phyloP scores from a whole-genome alignment of 768 basidiomycete genomes.

The Pleurotus salmoneostramineus region DNA sequence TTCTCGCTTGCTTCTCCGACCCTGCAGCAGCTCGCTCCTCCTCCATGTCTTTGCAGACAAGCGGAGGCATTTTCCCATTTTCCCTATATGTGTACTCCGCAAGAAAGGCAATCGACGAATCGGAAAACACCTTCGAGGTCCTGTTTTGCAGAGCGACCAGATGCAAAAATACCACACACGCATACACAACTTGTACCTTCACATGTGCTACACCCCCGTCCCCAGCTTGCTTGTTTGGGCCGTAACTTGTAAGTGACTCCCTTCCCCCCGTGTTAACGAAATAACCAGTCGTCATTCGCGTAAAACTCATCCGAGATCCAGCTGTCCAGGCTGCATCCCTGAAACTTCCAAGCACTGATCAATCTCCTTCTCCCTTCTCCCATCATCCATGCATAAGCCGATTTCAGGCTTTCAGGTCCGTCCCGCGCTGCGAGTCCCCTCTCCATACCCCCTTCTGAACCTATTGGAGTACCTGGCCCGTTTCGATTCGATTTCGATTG shows the following conservation, averaged over 20 bases:
- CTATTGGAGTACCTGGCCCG: constrained; percentile 4
- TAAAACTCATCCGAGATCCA: constrained; percentile 2
- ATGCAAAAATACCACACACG: constrained; percentile 6
- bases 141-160: neutral
- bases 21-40: neutral
- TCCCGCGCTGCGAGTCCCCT: neutral
- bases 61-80: too few species aligned
- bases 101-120: neutral
- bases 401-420: neutral
- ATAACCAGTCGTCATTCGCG: neutral
- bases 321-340: neutral
- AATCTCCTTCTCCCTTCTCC: too few species aligned
- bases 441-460: constrained; percentile 3
- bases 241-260: neutral
- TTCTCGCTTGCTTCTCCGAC: constrained; percentile 7
- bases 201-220: constrained; percentile 3
- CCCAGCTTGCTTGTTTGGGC: constrained; percentile 8
- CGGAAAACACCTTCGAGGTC: neutral
- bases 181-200: neutral
- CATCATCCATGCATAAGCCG: neutral
- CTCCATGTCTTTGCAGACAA: too few species aligned
- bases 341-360: constrained; percentile 2
- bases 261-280: constrained; percentile 1
- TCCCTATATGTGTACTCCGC: too few species aligned
- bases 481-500: constrained; percentile 3